phyloP scores from a whole-genome alignment of 805 yeast genomes.

The Lipomyces oligophaga region DNA sequence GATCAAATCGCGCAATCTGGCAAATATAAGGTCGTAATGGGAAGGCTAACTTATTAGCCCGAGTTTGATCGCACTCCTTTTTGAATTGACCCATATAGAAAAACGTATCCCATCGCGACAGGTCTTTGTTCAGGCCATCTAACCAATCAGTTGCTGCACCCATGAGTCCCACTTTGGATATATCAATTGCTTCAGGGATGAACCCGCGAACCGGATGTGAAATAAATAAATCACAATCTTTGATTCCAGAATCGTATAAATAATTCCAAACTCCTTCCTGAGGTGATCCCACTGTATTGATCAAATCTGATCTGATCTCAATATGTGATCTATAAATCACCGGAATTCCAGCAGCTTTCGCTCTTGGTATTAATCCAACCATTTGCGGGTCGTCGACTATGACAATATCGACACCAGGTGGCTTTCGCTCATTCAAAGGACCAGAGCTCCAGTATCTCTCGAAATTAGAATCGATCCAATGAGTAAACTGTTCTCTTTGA shows the following conservation, averaged over 20 bases:
- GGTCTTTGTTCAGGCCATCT: constrained; percentile 25
- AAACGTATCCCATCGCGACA: constrained; percentile 26
- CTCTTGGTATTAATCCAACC: constrained; percentile 20
- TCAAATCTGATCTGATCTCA: constrained; percentile 26
- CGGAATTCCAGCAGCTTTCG: constrained; percentile 23
- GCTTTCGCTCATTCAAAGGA: constrained; percentile 16
- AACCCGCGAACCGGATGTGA: constrained; percentile 30
- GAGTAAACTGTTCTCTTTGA: constrained; percentile 17
- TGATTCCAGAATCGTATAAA: constrained; percentile 23
- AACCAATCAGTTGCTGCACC: constrained; percentile 29
- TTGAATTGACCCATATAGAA: constrained; percentile 24
- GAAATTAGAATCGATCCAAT: constrained; percentile 24
- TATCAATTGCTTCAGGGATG: constrained; percentile 22
- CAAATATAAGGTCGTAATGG: constrained; percentile 27
- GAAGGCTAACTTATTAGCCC: constrained; percentile 23
- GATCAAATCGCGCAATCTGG: constrained; percentile 29
- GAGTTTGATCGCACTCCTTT: constrained; percentile 22
- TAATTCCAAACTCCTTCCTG: constrained; percentile 28
- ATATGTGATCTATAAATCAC: constrained; percentile 29
- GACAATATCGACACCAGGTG: constrained; percentile 28
- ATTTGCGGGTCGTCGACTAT: constrained; percentile 28
- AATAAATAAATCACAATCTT: constrained; percentile 27
- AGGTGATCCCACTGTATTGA: constrained; percentile 20
- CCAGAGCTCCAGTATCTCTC: constrained; percentile 23
- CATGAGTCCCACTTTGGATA: constrained; percentile 21